Base-by-base conservation (phyloP, 192 early-diverging fungal genomes). In the Funneliformis mosseae region DNA sequence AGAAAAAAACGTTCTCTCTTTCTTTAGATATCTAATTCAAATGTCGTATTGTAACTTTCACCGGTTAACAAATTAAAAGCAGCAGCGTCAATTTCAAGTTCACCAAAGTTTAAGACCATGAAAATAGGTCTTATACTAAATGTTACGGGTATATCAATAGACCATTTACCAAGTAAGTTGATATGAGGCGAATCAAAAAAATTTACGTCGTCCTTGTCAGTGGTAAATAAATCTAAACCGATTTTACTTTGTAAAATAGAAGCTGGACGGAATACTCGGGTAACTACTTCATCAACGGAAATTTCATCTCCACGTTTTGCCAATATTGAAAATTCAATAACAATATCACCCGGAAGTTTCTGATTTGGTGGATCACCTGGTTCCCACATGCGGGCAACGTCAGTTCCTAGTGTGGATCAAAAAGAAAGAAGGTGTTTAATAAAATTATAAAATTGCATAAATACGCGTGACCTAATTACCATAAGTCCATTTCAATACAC, bases 401-500 rank as follows among this genome's bases (percentile, higher is more conserved):
- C 68, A 39, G 68, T 70, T 21, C 68, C 38, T 41, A 70, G n/a
- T 33, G 33, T 33, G 1, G 33, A 33, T 33, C 0, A 33, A 33
- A 33, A 33, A 33, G 33, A 33, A n/a, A n/a, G n/a, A n/a, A n/a
- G n/a, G 33, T 33, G 0, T 0, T 33, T 33, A 33, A 33, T 33
- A 33, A 33, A 33, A 33, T 33, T 33, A 33, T 33, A 2, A 33
- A 14, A 14, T 28, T 38, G 4, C 33, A 38, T 12, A 38, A 28
- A 2, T 67, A 38, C 12, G 14, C 5, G 33, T 28, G 9, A 28
- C 14, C 14, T n/a, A 39, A 10, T n/a, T 42, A 64, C 68, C 68
- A 23, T 70, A 70, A 38, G 68, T 70, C 68, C 68, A 70, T 70
- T 70, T 70, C 39, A 70, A 70, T 21, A 70, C n/a, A 41, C 68